A percentile compares a stretch with the other conserved stretches of the same genome.
Evolutionary conservation across 495 filamentous ascomycete genomes (phyloP).

Genomic region (Venustampulla echinocandica): DNA sequence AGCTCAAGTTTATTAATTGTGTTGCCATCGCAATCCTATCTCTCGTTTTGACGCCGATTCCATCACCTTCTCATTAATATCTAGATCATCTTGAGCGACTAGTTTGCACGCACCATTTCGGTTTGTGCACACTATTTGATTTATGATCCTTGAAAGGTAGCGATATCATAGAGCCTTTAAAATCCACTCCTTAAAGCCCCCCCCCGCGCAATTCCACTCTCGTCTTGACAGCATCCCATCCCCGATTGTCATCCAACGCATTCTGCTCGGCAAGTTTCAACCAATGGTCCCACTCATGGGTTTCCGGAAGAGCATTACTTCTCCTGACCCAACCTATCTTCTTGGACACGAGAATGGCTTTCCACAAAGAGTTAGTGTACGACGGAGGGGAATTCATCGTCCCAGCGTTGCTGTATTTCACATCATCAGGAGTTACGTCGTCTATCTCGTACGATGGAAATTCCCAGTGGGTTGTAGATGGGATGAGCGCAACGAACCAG

Average conservation of each 20-base stretch:
- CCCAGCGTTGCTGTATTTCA: not conserved
- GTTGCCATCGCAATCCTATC: no score
- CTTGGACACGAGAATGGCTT: not conserved
- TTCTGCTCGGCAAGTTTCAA: not conserved
- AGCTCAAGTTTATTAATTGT: no score
- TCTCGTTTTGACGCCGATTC: no score
- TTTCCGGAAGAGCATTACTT: not conserved
- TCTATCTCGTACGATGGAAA: not conserved
- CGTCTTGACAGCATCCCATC: not conserved
- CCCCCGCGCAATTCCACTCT: no score
- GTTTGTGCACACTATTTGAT: no score
- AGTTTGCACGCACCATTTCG: no score
- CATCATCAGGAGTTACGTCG: not conserved
- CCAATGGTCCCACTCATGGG: not conserved
- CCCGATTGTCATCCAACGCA: not conserved
- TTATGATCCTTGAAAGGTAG: no score
- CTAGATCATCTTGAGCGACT: no score
- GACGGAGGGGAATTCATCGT: not conserved
- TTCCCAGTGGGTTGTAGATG: not conserved
- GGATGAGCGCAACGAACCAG: not conserved
- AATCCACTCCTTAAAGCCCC: no score
- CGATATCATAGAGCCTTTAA: no score
- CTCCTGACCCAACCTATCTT: not conserved
- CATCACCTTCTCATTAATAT: no score
- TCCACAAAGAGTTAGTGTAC: not conserved